These are phyloP conservation scores for Exophiala lecanii-corni DNA, from an alignment of 2,329 filamentous ascomycete species.

Conservation along the genomic window DNA sequence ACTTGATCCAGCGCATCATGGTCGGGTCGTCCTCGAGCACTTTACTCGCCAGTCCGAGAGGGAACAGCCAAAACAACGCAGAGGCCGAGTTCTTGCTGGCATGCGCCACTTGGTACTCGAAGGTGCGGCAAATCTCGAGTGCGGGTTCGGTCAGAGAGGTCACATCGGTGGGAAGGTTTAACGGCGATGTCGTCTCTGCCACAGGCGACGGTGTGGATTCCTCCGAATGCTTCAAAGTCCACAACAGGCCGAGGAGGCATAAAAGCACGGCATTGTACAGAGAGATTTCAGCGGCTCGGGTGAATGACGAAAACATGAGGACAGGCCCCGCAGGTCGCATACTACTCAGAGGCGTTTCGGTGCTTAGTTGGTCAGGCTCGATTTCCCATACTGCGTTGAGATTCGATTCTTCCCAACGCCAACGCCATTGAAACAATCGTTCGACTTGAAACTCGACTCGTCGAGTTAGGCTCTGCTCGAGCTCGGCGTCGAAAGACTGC, in stretches of 20 bases:
- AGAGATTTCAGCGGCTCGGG: constrained; percentile 15
- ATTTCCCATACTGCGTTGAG: constrained; percentile 13
- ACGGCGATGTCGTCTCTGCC: constrained; percentile 4
- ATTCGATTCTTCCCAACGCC: constrained; percentile 19
- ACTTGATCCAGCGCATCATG: constrained; percentile 16
- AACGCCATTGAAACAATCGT: constrained; percentile 16
- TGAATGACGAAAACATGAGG: constrained; percentile 38
- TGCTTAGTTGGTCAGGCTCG: constrained; percentile 9
- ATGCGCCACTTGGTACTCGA: constrained; percentile 17
- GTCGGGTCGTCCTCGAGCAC: constrained; percentile 13
- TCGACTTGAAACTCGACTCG: constrained; percentile 15
- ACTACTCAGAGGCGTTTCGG: constrained; percentile 78
- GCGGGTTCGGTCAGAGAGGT: constrained; percentile 13
- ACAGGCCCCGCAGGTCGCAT: constrained; percentile 71
- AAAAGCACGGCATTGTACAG: constrained; percentile 19
- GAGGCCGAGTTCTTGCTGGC: constrained; percentile 7
- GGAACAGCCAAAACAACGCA: constrained; percentile 19
- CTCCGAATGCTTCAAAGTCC: constrained; percentile 12
- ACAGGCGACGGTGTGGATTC: constrained; percentile 2
- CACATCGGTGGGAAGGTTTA: constrained; percentile 13
- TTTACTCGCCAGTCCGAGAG: constrained; percentile 13
- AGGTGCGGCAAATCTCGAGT: constrained; percentile 18
- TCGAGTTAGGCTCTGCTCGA: constrained; percentile 9
- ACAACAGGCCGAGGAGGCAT: constrained; percentile 18
- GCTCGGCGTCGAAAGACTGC: constrained; percentile 4